Conservation (phyloP, 2,329 filamentous ascomycete species). For the Dendryphion nanum region DNA sequence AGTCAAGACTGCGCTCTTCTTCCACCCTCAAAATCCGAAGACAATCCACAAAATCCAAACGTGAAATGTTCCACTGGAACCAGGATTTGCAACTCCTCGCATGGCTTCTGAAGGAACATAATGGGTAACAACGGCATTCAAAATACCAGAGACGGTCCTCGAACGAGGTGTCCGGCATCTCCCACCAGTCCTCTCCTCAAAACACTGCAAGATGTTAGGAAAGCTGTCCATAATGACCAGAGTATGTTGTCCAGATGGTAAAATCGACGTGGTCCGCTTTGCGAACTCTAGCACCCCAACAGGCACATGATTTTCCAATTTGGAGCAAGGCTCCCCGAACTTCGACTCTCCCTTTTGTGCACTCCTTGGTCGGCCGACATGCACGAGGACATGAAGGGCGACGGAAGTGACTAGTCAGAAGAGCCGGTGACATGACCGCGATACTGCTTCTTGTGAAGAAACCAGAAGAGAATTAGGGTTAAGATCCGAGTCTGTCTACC, state of each 20-base stretch:
- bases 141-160: constrained; percentile 55
- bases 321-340: constrained; percentile 47
- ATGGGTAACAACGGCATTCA: constrained; percentile 7
- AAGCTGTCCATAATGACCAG: constrained; percentile 62
- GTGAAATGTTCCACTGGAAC: constrained; percentile 17
- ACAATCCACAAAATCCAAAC: no score
- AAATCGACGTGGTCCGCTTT: constrained; percentile 73
- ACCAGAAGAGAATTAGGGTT: constrained; percentile 89
- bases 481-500: constrained; percentile 81
- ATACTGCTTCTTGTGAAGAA: constrained; percentile 50
- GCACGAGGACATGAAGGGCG: constrained; percentile 18
- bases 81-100: constrained; percentile 35
- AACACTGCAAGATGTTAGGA: constrained; percentile 39
- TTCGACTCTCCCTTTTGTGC: constrained; percentile 43
- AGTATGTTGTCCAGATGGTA: constrained; percentile 69
- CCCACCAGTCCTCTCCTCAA: constrained; percentile 51
- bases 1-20: constrained; percentile 39
- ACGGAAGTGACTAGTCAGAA: constrained; percentile 61
- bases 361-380: constrained; percentile 16
- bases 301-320: constrained; percentile 70
- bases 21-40: no score
- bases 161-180: constrained; percentile 49
- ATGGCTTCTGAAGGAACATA: background rate
- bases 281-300: constrained; percentile 68
- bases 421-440: constrained; percentile 62